Evolutionary conservation across 305 asterid genomes (phyloP), one percentile per base, ranked within the genome.

Genomic region (Solanum hybrid): DNA sequence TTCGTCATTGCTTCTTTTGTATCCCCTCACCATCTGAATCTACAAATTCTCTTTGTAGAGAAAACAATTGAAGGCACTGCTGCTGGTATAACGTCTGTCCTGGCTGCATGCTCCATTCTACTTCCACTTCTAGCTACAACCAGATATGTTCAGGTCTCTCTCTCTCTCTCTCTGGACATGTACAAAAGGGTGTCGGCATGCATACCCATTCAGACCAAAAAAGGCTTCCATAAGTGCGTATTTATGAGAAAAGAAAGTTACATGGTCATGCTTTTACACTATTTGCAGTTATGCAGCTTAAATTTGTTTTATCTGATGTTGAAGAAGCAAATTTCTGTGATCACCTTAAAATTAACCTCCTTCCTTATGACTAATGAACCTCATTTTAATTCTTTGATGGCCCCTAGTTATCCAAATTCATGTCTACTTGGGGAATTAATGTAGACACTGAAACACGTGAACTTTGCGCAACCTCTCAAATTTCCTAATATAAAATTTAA

Each of bases 21-120:
- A 60, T 89, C 82, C 71, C 71, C 75, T 86, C 69, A 78, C 86
- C 87, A 60, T 81, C 72, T 92, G 22, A 89, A 69, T 19, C 15
- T 27, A 85, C 29, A 37, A 56, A 85, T 92, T 90, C 72, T 40
- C 73, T 77, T 87, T 92, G 38, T 89, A 97, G 99, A 96, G 93
- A 96, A 98, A 94, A 98, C 98, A 88, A 92, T 98, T 90, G 99
- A 98, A 93, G 99, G 99, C 90, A 98, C 99, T 29, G 99, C 98
- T 85, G 98, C 99, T 89, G 98, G 99, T 91, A 97, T 97, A 78
- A 95, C 99, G 22, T 94, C 98, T 86, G 98, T 98, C 91, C 94
- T 98, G 91, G 97, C 94, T 79, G 95, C 98, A 80, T 98, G 99
- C 93, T 94, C 94, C 87, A 89, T 92, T 88, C 95, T 98, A 45